Evolutionary conservation across 805 yeast species (phyloP).

Genomic region (Scheffersomyces coipomensis): DNA sequence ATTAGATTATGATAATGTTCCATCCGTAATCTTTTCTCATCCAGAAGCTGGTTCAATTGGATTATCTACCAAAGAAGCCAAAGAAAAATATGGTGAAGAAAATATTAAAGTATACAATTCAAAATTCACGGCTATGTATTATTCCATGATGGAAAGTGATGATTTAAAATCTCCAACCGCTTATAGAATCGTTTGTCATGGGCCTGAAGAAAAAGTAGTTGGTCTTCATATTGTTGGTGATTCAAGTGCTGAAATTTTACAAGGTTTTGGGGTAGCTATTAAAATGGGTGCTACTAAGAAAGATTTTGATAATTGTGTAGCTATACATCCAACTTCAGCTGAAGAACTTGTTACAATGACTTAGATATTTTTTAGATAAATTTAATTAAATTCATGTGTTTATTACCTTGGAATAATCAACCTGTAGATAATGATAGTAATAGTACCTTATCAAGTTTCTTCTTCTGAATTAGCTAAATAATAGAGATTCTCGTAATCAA

Average conservation of each 20-base stretch:
- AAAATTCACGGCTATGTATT: constrained; percentile 87
- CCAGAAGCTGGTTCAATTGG: constrained; percentile 98
- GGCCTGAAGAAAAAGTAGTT: constrained; percentile 86
- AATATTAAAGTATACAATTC: constrained; percentile 80
- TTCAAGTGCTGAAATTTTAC: constrained; percentile 84
- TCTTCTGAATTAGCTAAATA: no score
- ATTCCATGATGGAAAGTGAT: constrained; percentile 68
- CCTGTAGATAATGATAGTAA: no score
- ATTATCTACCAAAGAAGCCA: constrained; percentile 74
- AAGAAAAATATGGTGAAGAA: constrained; percentile 73
- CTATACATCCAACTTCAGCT: constrained; percentile 98
- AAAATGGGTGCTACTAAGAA: constrained; percentile 99
- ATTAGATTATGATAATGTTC: constrained; percentile 82
- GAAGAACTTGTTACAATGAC: constrained; percentile 92
- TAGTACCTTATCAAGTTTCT: no score
- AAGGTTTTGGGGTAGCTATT: constrained; percentile 97
- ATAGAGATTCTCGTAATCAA: no score
- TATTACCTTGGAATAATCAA: no score
- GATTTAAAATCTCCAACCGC: constrained; percentile 80
- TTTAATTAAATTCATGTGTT: no score
- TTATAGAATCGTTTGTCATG: constrained; percentile 78
- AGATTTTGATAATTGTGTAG: constrained; percentile 94
- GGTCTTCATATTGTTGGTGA: constrained; percentile 96
- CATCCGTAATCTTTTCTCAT: constrained; percentile 96
- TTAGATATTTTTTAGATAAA: no score